These are phyloP conservation scores for Mortierella sp. DNA, from an alignment of 371 early-diverging fungal genomes.

Conservation along the genomic window DNA sequence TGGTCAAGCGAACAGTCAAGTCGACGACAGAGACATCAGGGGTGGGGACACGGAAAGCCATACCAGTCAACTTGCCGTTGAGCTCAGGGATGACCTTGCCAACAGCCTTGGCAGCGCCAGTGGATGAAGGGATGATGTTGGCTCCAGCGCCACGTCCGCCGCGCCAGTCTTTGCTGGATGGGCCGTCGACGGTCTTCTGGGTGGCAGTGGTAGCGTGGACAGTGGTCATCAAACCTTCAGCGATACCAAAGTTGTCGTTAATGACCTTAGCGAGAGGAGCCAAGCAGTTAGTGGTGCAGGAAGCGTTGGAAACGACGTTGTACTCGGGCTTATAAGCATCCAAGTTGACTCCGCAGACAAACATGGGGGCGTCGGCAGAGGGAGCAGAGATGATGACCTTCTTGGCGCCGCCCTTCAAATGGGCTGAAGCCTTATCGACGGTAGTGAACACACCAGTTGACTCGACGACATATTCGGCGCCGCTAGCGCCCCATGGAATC, in stretches of 20 bases:
- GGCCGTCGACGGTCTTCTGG: conserved; percentile 99
- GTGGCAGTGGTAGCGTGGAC: conserved; percentile 99
- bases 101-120: conserved; percentile 99
- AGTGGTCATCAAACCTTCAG: conserved; percentile 95
- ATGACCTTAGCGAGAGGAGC: conserved; percentile 99
- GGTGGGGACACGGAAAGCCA: conserved; percentile 98
- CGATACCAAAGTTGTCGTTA: conserved; percentile 93
- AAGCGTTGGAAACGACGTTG: conserved; percentile 97
- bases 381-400: conserved; percentile 99
- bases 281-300: conserved; percentile 99
- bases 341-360: conserved; percentile 95
- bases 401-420: conserved; percentile 96
- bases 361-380: conserved; percentile 91
- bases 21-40: conserved; percentile 99
- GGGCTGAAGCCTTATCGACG: conserved; percentile 88
- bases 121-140: conserved; percentile 99
- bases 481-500: conserved; percentile 92
- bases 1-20: conserved; percentile 93
- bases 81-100: conserved; percentile 98
- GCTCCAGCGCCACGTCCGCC: conserved; percentile 95
- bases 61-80: conserved; percentile 98
- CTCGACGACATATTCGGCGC: conserved; percentile 97
- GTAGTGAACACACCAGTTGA: conserved; percentile 99
- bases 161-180: conserved; percentile 98
- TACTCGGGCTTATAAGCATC: conserved; percentile 88